Evolutionary conservation across 305 asterid species (phyloP).

Genomic region (Fraxinus greggii): DNA sequence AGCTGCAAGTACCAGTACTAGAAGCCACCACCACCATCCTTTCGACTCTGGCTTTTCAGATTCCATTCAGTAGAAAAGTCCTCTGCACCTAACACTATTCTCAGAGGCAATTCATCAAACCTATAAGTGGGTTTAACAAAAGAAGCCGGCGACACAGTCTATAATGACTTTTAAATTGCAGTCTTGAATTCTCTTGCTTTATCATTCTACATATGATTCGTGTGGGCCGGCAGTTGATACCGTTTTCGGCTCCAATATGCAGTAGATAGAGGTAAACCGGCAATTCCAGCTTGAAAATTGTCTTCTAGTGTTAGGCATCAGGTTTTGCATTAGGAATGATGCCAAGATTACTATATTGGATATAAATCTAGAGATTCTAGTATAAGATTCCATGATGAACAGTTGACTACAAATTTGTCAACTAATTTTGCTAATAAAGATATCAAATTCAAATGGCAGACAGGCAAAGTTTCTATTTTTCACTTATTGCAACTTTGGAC

Average conservation of each 20-base stretch:
- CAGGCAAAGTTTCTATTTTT: not conserved
- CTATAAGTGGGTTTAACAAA: not conserved
- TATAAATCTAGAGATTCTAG: not conserved
- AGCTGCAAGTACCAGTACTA: constrained; percentile 31
- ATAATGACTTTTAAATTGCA: not conserved
- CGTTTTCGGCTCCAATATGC: not conserved
- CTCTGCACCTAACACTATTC: not conserved
- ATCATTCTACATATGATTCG: constrained; percentile 14
- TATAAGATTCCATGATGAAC: not conserved
- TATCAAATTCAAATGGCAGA: not conserved
- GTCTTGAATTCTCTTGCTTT: constrained; percentile 6
- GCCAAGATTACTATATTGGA: not conserved
- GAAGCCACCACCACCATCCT: constrained; percentile 33
- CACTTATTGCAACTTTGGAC: not conserved
- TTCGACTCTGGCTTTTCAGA: constrained; percentile 16
- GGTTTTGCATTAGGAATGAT: constrained; percentile 13
- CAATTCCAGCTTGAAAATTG: not conserved
- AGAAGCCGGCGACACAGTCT: not conserved
- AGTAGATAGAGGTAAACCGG: not conserved
- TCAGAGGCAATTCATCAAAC: not conserved
- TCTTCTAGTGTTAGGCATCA: constrained; percentile 15
- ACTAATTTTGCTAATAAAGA: not conserved
- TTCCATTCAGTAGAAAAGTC: constrained; percentile 21
- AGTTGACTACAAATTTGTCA: not conserved
- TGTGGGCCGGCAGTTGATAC: constrained; percentile 23